These are phyloP conservation scores for Litsea cubeba DNA, from an alignment of 164 flowering plant genomes.

Conservation along the genomic window DNA sequence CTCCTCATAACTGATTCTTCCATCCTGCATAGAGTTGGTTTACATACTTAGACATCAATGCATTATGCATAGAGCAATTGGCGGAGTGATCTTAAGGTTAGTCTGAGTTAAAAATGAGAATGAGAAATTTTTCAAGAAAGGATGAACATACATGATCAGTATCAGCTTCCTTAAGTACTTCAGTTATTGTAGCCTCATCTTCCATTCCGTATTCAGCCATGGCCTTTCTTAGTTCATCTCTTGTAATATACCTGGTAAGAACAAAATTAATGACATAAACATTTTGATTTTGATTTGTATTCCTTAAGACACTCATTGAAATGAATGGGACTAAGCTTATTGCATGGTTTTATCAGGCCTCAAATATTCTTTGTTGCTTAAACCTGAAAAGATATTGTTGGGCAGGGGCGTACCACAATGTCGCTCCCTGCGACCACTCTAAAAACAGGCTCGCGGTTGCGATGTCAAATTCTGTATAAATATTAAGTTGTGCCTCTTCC, in stretches of 20 bases:
- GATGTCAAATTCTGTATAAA: too few relatives aligned
- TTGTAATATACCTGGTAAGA: constrained; percentile 62
- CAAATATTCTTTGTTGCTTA: too few relatives aligned
- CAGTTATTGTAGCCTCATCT: constrained; percentile 79
- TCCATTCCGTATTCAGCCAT: constrained; percentile 77
- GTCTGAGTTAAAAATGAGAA: background rate
- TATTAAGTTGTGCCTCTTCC: too few relatives aligned
- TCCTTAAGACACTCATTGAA: background rate
- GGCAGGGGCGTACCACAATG: too few relatives aligned
- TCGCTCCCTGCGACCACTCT: too few relatives aligned
- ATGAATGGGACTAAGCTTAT: background rate
- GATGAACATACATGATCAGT: constrained; percentile 49
- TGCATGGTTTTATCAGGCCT: too few relatives aligned
- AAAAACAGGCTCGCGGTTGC: too few relatives aligned
- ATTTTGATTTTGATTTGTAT: background rate
- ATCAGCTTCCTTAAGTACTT: constrained; percentile 75
- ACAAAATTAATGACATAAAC: background rate
- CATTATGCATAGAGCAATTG: too few relatives aligned
- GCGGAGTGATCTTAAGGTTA: too few relatives aligned
- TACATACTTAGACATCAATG: background rate
- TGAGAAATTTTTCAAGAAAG: background rate
- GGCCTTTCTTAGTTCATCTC: constrained; percentile 82
- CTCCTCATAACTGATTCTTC: constrained; percentile 75
- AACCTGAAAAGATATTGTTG: too few relatives aligned
- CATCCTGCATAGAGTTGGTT: constrained; percentile 45